A percentile compares a stretch with the other conserved stretches of the same genome.
phyloP scores from a whole-genome alignment of 352 stramenopile genomes.

The Nothophytophthora sp. region DNA sequence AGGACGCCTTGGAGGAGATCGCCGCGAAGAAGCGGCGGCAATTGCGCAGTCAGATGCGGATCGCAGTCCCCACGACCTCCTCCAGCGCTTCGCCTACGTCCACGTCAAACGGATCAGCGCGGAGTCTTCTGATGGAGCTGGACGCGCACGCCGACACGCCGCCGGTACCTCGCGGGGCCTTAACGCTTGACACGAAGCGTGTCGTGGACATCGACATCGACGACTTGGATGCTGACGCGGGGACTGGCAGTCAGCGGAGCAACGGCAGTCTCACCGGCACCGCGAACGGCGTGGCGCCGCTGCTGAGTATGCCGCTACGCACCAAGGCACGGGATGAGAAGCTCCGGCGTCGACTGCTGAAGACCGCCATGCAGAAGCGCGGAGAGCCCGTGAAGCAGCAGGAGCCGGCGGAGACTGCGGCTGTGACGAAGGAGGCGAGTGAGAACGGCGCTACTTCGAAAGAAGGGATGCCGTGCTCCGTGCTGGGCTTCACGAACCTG shows the following conservation, averaged over 20 bases:
- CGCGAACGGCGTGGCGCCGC: constrained; percentile 10
- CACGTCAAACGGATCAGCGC: constrained; percentile 21
- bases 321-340: constrained; percentile 35
- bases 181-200: constrained; percentile 11
- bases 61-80: constrained; percentile 1
- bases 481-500: constrained; percentile 86
- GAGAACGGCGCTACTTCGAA: neutral
- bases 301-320: constrained; percentile 33
- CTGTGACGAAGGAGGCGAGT: too few species aligned
- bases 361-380: constrained; percentile 16
- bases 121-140: constrained; percentile 10
- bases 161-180: constrained; percentile 2
- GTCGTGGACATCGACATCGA: too few species aligned
- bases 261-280: constrained; percentile 1
- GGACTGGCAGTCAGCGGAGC: neutral
- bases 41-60: constrained; percentile 20
- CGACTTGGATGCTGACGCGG: too few species aligned
- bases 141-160: constrained; percentile 12
- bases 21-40: constrained; percentile 47
- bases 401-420: too few species aligned
- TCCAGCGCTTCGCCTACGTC: constrained; percentile 23
- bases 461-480: constrained; percentile 34
- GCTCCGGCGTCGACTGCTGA: constrained; percentile 19
- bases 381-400: too few species aligned
- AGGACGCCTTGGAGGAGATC: constrained; percentile 46